phyloP scores from a whole-genome alignment of 345 rosid species.

The Pistacia integerrima region DNA sequence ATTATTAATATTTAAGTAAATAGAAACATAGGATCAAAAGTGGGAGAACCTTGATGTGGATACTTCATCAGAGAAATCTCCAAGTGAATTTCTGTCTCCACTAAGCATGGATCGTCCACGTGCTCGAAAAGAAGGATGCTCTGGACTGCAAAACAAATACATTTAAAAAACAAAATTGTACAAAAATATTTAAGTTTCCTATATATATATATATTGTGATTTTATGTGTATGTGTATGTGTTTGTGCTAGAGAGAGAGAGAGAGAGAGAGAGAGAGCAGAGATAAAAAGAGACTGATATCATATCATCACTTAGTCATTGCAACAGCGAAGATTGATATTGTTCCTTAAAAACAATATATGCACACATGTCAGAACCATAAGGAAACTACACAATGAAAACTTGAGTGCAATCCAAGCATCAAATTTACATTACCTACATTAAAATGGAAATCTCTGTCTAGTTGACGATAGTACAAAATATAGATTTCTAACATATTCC shows the following conservation, averaged over 20 bases:
- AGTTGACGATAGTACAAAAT: neutral
- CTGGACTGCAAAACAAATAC: conserved; percentile 66
- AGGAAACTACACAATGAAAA: neutral
- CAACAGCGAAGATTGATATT: neutral
- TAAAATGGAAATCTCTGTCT: neutral
- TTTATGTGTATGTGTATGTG: neutral
- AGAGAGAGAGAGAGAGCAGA: neutral
- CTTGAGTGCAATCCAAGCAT: neutral
- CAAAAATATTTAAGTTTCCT: neutral
- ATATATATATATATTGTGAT: neutral
- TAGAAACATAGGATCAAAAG: neutral
- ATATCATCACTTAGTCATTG: conserved; percentile 1
- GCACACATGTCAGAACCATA: neutral
- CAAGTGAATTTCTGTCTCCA: conserved; percentile 63
- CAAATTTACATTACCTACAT: neutral
- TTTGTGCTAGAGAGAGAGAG: neutral
- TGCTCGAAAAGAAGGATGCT: conserved; percentile 78
- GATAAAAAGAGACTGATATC: neutral
- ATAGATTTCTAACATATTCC: neutral
- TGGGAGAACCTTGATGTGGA: conserved; percentile 67
- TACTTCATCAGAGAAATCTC: conserved; percentile 63
- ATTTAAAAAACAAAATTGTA: neutral
- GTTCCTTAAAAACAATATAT: neutral
- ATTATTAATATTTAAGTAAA: neutral
- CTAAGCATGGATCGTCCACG: conserved; percentile 83